Percentiles rank a stretch among this genome's conserved stretches.
These are phyloP conservation scores for Aspergillus vadensis DNA, from an alignment of 2,329 filamentous ascomycete genomes.

Conservation along the genomic window DNA sequence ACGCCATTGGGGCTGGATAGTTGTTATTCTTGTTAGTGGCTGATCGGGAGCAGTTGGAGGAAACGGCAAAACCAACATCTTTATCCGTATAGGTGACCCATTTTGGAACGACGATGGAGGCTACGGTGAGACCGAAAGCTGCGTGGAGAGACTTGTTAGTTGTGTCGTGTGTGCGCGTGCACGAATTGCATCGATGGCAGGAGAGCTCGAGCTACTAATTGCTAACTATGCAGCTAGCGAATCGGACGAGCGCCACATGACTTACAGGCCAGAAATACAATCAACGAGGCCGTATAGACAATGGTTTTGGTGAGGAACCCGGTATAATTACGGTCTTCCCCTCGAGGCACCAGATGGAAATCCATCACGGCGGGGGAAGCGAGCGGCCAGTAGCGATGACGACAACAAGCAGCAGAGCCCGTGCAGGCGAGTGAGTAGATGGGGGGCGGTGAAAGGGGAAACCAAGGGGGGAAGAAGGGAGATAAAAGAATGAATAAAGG, in stretches of 20 bases:
- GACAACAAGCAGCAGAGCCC: background rate
- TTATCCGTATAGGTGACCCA: conserved; percentile 52
- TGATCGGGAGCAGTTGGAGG: background rate
- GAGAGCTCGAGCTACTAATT: background rate
- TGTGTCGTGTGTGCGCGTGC: background rate
- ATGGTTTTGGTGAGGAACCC: conserved; percentile 53
- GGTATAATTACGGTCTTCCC: conserved; percentile 48
- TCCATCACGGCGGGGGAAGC: conserved; percentile 35
- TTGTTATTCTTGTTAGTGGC: conserved; percentile 1
- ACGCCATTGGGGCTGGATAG: conserved; percentile 51
- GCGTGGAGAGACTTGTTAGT: background rate
- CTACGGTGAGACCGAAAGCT: conserved; percentile 50
- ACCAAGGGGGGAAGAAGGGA: background rate
- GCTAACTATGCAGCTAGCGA: background rate
- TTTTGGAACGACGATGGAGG: conserved; percentile 50
- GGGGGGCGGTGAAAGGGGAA: background rate
- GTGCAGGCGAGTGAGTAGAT: background rate
- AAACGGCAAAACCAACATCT: conserved; percentile 37
- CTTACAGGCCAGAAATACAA: conserved; percentile 49
- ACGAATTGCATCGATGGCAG: background rate
- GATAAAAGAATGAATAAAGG: background rate
- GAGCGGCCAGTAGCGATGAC: background rate
- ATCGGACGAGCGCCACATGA: background rate
- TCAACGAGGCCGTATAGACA: conserved; percentile 47
- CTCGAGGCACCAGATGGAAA: conserved; percentile 47